Percentiles rank a stretch among this genome's conserved stretches.
phyloP scores from a whole-genome alignment of 2,329 filamentous ascomycete species.

The Escovopsis sp. region DNA sequence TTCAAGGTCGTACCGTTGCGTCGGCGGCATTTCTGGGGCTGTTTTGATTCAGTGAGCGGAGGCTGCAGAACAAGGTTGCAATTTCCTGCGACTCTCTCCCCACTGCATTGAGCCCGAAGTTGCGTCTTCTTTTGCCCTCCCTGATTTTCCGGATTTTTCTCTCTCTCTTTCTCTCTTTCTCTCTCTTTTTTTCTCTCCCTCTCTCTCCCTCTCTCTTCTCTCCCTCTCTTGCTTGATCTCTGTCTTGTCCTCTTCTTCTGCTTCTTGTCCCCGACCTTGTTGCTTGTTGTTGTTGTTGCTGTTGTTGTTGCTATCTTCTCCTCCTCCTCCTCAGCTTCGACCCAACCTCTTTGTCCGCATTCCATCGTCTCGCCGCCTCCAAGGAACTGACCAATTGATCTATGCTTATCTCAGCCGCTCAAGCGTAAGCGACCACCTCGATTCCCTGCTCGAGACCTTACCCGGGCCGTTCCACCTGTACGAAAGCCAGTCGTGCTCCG shows the following conservation, averaged over 20 bases:
- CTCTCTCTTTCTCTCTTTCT: slow-evolving; percentile 7
- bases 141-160: neutral
- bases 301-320: no score
- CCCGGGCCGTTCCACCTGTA: no score
- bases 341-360: no score
- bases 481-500: no score
- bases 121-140: neutral
- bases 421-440: no score
- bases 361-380: no score
- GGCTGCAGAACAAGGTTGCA: neutral
- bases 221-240: neutral
- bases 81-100: neutral
- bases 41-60: neutral
- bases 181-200: neutral
- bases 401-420: no score
- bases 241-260: neutral
- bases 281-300: no score
- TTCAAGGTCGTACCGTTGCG: neutral
- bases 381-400: no score
- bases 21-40: neutral
- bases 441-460: no score
- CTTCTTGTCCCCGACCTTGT: neutral
- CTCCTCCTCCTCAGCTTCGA: no score
- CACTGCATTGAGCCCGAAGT: neutral
- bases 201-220: slow-evolving; percentile 7